Evolutionary conservation across 2,329 filamentous ascomycete species (phyloP), one percentile per base, ranked within the genome.

Genomic region (Ophiostoma sp.): DNA sequence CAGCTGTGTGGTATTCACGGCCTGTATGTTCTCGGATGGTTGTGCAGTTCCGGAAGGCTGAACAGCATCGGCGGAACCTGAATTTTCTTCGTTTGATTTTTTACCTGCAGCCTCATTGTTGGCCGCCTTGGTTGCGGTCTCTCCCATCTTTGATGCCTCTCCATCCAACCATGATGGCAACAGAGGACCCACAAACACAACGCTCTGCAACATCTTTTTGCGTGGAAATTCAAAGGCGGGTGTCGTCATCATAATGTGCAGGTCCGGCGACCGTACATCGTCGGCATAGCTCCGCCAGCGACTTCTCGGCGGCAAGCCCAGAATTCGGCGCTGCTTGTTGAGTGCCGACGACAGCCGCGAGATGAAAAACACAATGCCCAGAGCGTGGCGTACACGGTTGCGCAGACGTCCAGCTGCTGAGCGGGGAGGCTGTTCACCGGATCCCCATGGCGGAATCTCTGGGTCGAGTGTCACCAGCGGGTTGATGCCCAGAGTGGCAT

Each of bases 401-500:
- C 75, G 74, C 19, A 80, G 28, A 68, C 78, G 63, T 0, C 78
- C 78, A 1, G 79, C 25, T 52, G 73, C 75, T 3, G 79, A 79
- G 0, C 75, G 75, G 5, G 81, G 78, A 12, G 81, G 82, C 39
- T 76, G 75, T 59, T 48, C 25, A 12, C 74, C 75, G 1, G 76
- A 72, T 1, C 82, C 82, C 3, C 81, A 82, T 7, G 78, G 79
- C 1, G 80, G 78, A 5, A 80, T 76, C 66, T 83, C 82, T 42
- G 75, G 75, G 57, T 75, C 73, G 2, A 73, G 61, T 7, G 75
- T 76, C 3, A 76, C 75, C n/a, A 83, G 78, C 1, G 82, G 82
- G 45, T 82, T 82, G 2, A 83, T 81, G 3, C 82, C 82, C 11
- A 83, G 75, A 0, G 82, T 83, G 2, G 81, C 82, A 72, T 82